Conservation (phyloP, 352 stramenopile species). For the Thalassiosira exigua region DNA sequence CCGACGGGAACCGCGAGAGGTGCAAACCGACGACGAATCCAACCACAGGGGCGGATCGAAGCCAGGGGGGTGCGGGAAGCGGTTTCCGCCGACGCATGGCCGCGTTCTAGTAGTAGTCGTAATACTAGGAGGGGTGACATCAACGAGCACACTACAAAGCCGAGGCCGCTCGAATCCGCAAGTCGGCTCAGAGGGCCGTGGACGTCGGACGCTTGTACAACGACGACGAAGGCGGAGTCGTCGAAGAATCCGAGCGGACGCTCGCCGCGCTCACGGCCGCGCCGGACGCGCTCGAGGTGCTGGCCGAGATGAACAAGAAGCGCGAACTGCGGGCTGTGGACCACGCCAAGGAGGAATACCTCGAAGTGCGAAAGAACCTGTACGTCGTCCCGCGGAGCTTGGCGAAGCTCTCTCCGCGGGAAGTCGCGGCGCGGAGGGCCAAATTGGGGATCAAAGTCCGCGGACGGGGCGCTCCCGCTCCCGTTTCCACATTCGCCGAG, state of each 20-base stretch:
- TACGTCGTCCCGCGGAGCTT: constrained; percentile 96
- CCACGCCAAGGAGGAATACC: constrained; percentile 95
- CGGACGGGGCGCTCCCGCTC: constrained; percentile 95
- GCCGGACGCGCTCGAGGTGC: constrained; percentile 83
- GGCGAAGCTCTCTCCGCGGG: constrained; percentile 88
- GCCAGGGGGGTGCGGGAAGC: no score
- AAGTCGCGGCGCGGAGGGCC: constrained; percentile 77
- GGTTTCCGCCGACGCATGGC: no score
- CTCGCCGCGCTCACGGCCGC: constrained; percentile 79
- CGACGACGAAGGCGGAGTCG: constrained; percentile 81
- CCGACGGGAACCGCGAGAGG: no score
- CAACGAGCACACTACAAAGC: no score
- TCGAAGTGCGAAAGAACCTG: constrained; percentile 98
- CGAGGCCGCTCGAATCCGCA: constrained; percentile 64
- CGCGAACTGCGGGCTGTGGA: constrained; percentile 93
- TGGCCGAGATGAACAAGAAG: constrained; percentile 85
- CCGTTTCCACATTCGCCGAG: constrained; percentile 96
- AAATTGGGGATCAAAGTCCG: constrained; percentile 96
- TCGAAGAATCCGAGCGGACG: constrained; percentile 85
- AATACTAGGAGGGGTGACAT: no score
- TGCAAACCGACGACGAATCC: no score
- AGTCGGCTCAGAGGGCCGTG: constrained; percentile 45
- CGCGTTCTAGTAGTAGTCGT: no score
- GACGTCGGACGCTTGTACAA: constrained; percentile 75
- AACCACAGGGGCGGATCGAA: no score